Base-by-base conservation (phyloP, 768 basidiomycete species). In the Chalciporus piperatus region DNA sequence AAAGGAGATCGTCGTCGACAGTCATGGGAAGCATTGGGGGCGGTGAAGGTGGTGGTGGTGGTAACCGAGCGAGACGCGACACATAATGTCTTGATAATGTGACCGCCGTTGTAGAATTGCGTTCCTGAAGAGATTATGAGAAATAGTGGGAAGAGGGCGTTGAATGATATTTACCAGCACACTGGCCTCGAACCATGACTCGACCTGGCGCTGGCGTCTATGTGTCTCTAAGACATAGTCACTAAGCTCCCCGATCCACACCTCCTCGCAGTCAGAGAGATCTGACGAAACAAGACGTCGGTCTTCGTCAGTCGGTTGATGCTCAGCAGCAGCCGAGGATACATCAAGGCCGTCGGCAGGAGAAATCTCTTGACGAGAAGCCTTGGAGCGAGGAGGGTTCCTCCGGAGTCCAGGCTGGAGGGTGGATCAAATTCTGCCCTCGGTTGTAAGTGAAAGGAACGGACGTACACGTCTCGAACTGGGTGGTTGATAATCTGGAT, bases 241-340 rank as follows among this genome's bases (percentile, higher is more conserved):
- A 47, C 76, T 74, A 14, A 92, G 75, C 61, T 88, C 89, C 22
- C 73, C 76, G 40, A 74, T 70, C 91, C 91, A 92, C 14, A 92
- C 63, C 52, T 91, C 89, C 58, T 80, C 78, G 56, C 84, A 89
- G 52, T 91, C 90, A 25, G 90, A 89, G 55, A 92, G 72, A 74
- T 92, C 90, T 19, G 90, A 91, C 16, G 89, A 88, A 11, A 72
- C 68, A 12, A 80, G 71, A 35, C 71, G 71, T 42, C 59, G 69
- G 27, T 76, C 77, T 28, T 82, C 79, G 49, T 72, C 72, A 14
- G 58, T 59, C 32, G 60, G 65, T 45, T 53, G 64, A 33, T 54
- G 59, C 9, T 70, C 67, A 3, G 49, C 30, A 19, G 45, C 48
- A 13, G 52, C n/a, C 19, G 56, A 52, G 12, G 55, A 56, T 14